phyloP scores from a whole-genome alignment of 345 rosid species.

The Syzygium aqueum region DNA sequence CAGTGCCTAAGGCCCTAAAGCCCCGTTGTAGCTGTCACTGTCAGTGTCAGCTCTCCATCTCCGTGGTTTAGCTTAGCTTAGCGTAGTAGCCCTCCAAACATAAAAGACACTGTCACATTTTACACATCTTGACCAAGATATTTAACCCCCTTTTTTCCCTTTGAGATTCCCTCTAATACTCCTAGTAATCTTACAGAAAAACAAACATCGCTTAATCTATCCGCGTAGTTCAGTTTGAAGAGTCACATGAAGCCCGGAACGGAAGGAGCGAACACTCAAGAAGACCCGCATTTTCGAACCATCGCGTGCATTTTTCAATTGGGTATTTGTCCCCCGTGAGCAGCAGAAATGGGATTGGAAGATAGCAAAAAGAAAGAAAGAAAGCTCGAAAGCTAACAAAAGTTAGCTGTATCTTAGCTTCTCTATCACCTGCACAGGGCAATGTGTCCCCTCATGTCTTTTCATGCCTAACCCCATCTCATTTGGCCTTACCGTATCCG shows the following conservation, averaged over 20 bases:
- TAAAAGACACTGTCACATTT: not conserved
- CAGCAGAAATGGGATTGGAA: not conserved
- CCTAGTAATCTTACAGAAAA: not conserved
- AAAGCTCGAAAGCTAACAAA: not conserved
- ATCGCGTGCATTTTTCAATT: not conserved
- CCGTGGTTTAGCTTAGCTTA: not conserved
- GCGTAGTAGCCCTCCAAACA: not conserved
- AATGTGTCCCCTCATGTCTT: not conserved
- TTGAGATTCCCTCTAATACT: not conserved
- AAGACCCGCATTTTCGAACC: not conserved
- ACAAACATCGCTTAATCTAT: not conserved
- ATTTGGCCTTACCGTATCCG: not conserved
- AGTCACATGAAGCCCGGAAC: not conserved
- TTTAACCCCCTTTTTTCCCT: not conserved
- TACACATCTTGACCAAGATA: not conserved
- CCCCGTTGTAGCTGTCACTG: too few species aligned
- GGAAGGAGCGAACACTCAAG: not conserved
- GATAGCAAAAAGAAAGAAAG: not conserved
- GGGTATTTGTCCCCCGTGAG: not conserved
- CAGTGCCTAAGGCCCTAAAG: too few species aligned
- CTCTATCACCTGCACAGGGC: not conserved
- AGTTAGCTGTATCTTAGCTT: not conserved
- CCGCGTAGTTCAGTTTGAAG: accelerated
- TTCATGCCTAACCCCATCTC: not conserved
- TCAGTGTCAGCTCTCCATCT: not conserved